Conservation (phyloP, 2,329 filamentous ascomycete genomes). For the Huntiella bhutanensis region DNA sequence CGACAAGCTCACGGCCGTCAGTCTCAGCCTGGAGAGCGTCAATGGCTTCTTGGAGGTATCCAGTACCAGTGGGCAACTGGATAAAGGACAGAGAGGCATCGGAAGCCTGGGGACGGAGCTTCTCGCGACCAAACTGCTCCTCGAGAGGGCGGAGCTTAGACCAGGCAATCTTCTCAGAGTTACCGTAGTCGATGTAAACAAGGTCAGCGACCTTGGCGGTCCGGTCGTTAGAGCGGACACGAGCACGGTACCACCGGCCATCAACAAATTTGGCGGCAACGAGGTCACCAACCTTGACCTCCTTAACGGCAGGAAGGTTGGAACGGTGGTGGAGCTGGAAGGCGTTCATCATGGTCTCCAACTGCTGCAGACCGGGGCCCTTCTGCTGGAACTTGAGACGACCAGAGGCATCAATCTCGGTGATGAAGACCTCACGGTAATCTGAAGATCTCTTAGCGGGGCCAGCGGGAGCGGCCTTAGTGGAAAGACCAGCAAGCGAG, state of each 20-base stretch:
- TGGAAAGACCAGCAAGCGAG: slow-evolving; percentile 21
- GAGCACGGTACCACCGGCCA: slow-evolving; percentile 84
- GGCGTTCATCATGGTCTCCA: slow-evolving; percentile 74
- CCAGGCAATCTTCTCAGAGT: slow-evolving; percentile 80
- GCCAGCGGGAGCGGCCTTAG: slow-evolving; percentile 23
- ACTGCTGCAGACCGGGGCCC: slow-evolving; percentile 63
- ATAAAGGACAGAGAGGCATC: slow-evolving; percentile 78
- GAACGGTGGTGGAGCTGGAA: slow-evolving; percentile 85
- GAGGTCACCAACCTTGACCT: slow-evolving; percentile 78
- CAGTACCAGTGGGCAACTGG: slow-evolving; percentile 62
- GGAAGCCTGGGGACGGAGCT: slow-evolving; percentile 68
- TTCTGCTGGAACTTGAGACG: slow-evolving; percentile 84
- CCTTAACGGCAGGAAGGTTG: slow-evolving; percentile 57
- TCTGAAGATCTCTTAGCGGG: slow-evolving; percentile 49
- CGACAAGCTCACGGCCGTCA: slow-evolving; percentile 60
- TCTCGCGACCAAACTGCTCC: slow-evolving; percentile 58
- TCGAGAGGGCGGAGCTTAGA: slow-evolving; percentile 62
- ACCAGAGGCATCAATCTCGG: slow-evolving; percentile 66
- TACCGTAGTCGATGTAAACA: slow-evolving; percentile 90
- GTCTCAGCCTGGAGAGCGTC: slow-evolving; percentile 57
- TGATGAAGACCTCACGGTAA: slow-evolving; percentile 86
- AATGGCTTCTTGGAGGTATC: slow-evolving; percentile 71
- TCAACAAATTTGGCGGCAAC: slow-evolving; percentile 88
- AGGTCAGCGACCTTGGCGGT: slow-evolving; percentile 77
- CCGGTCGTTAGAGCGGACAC: slow-evolving; percentile 81